Evolutionary conservation across 805 yeast species (phyloP), one percentile per base, ranked within the genome.

Genomic region (Kluyveromyces dobzhanskii): DNA sequence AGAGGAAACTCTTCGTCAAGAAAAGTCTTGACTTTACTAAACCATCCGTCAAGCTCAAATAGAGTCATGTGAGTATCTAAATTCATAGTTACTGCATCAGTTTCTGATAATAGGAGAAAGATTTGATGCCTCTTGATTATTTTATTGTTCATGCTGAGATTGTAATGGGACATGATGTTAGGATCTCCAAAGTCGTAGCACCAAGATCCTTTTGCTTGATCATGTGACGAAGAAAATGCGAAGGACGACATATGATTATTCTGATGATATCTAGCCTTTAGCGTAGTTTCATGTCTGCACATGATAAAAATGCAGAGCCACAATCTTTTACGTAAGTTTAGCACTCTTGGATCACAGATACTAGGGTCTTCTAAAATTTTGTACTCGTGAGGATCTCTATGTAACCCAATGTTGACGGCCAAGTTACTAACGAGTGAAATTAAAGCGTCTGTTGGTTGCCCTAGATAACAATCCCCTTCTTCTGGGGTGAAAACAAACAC

Each of bases 401-500:
- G 61, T 13, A 59, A 41, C 8, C 63, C 65, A 25, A 58, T 59
- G 4, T 60, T 52, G 9, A 50, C 49, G 3, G 63, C 53, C 28
- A 59, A 32, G 50, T 53, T 51, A 32, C 53, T 45, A 11, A 59
- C 48, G 7, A 57, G 33, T 19, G 62, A 56, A n/a, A 50, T 44
- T 2, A 60, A 45, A 11, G 56, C 49, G 43, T 56, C 64, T 2
- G 65, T 57, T 14, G 65, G 62, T 30, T 57, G 59, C 27, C 50
- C 62, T 25, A 51, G 41, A 37, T 57, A 55, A 18, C 54, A 52
- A 43, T 60, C 64, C 17, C 61, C 60, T 42, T 57, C 57, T 34
- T 59, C 63, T 1, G 65, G 63, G 1, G 65, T 53, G 37, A 56
- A 51, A 10, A 51, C 61, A 25, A 52, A 53, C 30, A 51, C 54